Base-by-base conservation (phyloP, 2,329 filamentous ascomycete genomes). In the Apiospora pterosperma region DNA sequence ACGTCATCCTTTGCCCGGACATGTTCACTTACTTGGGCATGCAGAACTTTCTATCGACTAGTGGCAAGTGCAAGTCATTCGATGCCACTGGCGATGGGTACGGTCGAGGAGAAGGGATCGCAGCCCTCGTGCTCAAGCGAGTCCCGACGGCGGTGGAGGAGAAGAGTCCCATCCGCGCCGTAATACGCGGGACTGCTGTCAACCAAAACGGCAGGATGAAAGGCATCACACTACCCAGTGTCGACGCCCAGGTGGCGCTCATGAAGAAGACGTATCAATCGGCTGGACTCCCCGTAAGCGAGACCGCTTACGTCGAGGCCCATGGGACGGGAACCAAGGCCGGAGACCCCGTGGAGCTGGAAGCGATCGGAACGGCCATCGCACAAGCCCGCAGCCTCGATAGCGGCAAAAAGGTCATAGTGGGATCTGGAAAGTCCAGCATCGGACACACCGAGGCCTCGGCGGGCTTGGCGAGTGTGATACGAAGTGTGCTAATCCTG, bases 231-330 rank as follows among this genome's bases (percentile, higher is more conserved):
- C 19, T 59, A 16, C 55, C 55, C 19, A 59, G 55, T 8, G 34
- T 59, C 36, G 55, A 41, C 0, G 60, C 60, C 7, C 85, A 88
- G 67, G 76, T 80, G 0, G 75, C 74, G 39, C 83, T 86, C 63
- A 88, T 88, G 64, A 73, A 71, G 36, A 70, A 74, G 0, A 76
- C 82, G 0, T 88, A 88, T 67, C 65, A 69, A 5, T 75, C 75
- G 19, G 79, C 80, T 0, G 81, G 78, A 0, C 76, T 86, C 3
- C 16, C 38, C 25, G 55, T 38, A 2, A 38, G 31, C 19, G 55
- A 38, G 7, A 59, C 55, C 12, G 55, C 55, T 19, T 59, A 59
- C 31, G 55, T 59, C 34, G 55, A 59, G 10, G 55, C 55, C 19
- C 55, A 59, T 34, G 55, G 55, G 55, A 59, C 55, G n/a, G 55